Percentiles rank a stretch among this genome's conserved stretches.
phyloP scores from a whole-genome alignment of 2,329 filamentous ascomycete genomes.

The Fusarium pseudoanthophilum region DNA sequence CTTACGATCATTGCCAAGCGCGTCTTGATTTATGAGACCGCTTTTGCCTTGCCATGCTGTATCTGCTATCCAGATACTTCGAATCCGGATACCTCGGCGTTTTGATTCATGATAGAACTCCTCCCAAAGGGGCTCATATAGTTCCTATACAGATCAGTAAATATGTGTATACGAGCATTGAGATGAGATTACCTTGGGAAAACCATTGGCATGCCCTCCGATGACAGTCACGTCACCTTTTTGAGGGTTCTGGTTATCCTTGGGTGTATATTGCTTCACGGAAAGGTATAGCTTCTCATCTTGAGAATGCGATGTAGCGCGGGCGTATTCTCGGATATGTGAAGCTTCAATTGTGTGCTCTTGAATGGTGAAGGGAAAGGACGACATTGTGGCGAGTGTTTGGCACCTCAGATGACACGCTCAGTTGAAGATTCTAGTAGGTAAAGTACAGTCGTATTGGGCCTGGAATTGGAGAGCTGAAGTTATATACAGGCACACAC shows the following conservation, averaged over 20 bases:
- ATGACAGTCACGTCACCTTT: conserved; percentile 87
- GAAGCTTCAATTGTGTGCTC: conserved; percentile 79
- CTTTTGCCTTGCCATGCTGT: conserved; percentile 86
- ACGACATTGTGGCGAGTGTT: conserved; percentile 32
- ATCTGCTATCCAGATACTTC: conserved; percentile 90
- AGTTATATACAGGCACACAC: neutral
- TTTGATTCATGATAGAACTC: conserved; percentile 73
- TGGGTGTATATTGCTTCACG: conserved; percentile 89
- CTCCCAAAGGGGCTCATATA: conserved; percentile 93
- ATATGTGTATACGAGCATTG: neutral
- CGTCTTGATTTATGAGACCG: conserved; percentile 78
- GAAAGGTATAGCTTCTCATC: conserved; percentile 79
- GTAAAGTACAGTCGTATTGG: neutral
- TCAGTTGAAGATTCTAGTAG: too few species aligned
- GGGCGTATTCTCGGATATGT: conserved; percentile 85
- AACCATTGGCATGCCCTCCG: conserved; percentile 89
- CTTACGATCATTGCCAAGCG: conserved; percentile 86
- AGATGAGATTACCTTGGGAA: conserved; percentile 75
- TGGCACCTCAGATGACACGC: neutral
- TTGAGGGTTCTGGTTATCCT: conserved; percentile 73
- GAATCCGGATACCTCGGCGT: conserved; percentile 73
- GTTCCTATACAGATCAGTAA: conserved; percentile 65
- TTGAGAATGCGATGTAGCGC: conserved; percentile 76
- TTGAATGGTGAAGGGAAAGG: conserved; percentile 67
- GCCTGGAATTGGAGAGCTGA: neutral